phyloP scores from a whole-genome alignment of 805 yeast species.

The Saturnispora sekii region DNA sequence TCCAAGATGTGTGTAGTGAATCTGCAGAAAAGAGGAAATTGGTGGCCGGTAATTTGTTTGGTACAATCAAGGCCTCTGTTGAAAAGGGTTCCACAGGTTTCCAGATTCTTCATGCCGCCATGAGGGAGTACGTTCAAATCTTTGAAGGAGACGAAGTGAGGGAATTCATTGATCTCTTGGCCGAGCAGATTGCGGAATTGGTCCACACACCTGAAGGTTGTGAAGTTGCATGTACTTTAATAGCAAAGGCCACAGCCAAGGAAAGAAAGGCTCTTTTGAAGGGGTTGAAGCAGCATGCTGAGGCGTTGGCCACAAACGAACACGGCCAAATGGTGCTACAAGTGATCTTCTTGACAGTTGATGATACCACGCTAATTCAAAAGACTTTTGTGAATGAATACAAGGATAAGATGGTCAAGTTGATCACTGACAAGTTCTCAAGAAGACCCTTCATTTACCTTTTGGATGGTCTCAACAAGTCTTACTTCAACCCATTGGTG shows the following conservation, averaged over 20 bases:
- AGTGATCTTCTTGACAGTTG: slow-evolving; percentile 75
- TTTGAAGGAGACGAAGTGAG: slow-evolving; percentile 61
- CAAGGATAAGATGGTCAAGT: slow-evolving; percentile 40
- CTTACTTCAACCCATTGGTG: slow-evolving; percentile 65
- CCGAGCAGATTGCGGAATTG: slow-evolving; percentile 87
- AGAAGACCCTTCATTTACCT: slow-evolving; percentile 84
- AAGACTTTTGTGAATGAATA: slow-evolving; percentile 62
- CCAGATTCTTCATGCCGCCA: slow-evolving; percentile 91
- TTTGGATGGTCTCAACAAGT: slow-evolving; percentile 67
- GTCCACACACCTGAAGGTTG: slow-evolving; percentile 94
- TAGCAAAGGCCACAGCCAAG: slow-evolving; percentile 81
- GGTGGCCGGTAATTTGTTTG: slow-evolving; percentile 64
- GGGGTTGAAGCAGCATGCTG: slow-evolving; percentile 66
- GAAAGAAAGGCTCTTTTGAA: slow-evolving; percentile 77
- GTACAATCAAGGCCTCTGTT: slow-evolving; percentile 82
- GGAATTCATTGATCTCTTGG: slow-evolving; percentile 72
- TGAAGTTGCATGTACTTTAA: slow-evolving; percentile 74
- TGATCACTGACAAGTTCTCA: slow-evolving; percentile 63
- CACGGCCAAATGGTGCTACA: slow-evolving; percentile 76
- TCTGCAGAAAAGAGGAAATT: slow-evolving; percentile 70
- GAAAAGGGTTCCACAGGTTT: slow-evolving; percentile 95
- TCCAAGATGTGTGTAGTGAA: slow-evolving; percentile 57
- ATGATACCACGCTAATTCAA: slow-evolving; percentile 78
- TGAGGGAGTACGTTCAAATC: slow-evolving; percentile 77
- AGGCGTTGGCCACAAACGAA: slow-evolving; percentile 71